Evolutionary conservation across 2,329 filamentous ascomycete species (phyloP).

Genomic region (Exutisphaerella laricina): DNA sequence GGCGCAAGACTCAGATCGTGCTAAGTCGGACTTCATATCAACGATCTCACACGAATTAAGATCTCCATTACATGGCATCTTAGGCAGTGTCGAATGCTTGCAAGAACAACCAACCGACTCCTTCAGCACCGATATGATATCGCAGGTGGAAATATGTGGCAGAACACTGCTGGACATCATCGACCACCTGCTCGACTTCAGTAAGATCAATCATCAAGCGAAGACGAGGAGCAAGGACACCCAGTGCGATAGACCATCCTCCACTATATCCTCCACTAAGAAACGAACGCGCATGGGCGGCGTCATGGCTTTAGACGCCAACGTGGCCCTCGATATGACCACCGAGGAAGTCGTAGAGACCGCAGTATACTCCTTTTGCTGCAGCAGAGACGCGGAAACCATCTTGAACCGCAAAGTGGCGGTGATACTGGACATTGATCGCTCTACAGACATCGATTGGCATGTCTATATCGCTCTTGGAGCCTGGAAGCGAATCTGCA

Average conservation of each 20-base stretch:
- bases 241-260: slow-evolving; percentile 9
- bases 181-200: slow-evolving; percentile 41
- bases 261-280: slow-evolving; percentile 5
- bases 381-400: slow-evolving; percentile 20
- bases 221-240: slow-evolving; percentile 13
- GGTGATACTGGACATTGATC: slow-evolving; percentile 43
- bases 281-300: slow-evolving; percentile 19
- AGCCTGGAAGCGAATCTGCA: slow-evolving; percentile 44
- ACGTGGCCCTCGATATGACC: slow-evolving; percentile 41
- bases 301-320: slow-evolving; percentile 22
- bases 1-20: slow-evolving; percentile 39
- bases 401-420: slow-evolving; percentile 36
- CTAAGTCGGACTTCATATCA: slow-evolving; percentile 50
- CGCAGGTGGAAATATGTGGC: slow-evolving; percentile 48
- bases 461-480: slow-evolving; percentile 40
- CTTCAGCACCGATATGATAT: slow-evolving; percentile 40
- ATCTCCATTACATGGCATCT: slow-evolving; percentile 44
- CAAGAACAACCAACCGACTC: slow-evolving; percentile 39
- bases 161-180: slow-evolving; percentile 47
- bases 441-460: slow-evolving; percentile 36
- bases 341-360: slow-evolving; percentile 53
- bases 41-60: slow-evolving; percentile 50
- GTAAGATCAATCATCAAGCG: slow-evolving; percentile 39
- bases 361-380: slow-evolving; percentile 37
- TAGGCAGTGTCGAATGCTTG: slow-evolving; percentile 48